phyloP scores from a whole-genome alignment of 371 early-diverging fungal genomes.

The Apophysomyces ossiformis region DNA sequence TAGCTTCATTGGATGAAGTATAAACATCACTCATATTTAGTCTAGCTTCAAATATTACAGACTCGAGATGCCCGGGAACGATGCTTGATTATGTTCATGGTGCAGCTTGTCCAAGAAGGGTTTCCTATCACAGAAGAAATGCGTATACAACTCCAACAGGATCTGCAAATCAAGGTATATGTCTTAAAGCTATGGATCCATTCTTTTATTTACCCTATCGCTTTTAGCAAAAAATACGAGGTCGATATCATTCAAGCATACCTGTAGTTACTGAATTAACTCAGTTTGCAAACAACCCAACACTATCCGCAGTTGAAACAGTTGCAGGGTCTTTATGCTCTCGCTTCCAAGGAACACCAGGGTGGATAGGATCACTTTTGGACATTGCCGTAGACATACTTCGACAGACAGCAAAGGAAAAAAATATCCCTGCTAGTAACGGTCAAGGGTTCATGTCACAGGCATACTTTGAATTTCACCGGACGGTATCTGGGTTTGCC shows the following conservation, averaged over 20 bases:
- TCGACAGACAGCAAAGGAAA: constrained; percentile 34
- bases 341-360: constrained; percentile 42
- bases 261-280: constrained; percentile 44
- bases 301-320: constrained; percentile 30
- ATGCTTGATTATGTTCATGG: constrained; percentile 54
- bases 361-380: constrained; percentile 51
- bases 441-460: constrained; percentile 12
- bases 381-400: constrained; percentile 46
- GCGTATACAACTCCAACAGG: constrained; percentile 41
- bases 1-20: constrained; percentile 7
- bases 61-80: constrained; percentile 39
- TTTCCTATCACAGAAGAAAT: constrained; percentile 36
- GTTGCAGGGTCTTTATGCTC: constrained; percentile 42
- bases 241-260: constrained; percentile 23
- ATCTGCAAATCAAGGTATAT: constrained; percentile 40
- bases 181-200: background rate
- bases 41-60: constrained; percentile 45
- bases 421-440: constrained; percentile 16
- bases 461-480: constrained; percentile 34
- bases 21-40: background rate
- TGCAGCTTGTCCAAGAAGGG: constrained; percentile 53
- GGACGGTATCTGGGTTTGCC: constrained; percentile 32
- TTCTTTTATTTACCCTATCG: background rate
- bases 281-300: constrained; percentile 39
- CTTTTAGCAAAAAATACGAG: constrained; percentile 5